Conservation (phyloP, 1,284 basidiomycete genomes). For the Tremellales sp. region DNA sequence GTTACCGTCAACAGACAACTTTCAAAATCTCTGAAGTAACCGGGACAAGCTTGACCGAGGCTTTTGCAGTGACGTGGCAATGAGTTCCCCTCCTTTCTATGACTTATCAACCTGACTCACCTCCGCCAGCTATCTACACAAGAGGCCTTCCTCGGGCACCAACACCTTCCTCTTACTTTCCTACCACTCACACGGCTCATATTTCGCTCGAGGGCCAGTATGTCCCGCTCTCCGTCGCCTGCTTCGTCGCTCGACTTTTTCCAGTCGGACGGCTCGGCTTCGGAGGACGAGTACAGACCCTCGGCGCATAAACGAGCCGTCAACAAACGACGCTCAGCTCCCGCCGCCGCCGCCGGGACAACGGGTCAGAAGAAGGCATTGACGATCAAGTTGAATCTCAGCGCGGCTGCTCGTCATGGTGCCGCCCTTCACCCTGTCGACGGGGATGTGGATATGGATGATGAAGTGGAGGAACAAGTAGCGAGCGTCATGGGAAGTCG, state of each 20-base stretch:
- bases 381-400: conserved; percentile 37
- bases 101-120: too few relatives aligned
- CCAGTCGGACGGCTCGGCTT: conserved; percentile 31
- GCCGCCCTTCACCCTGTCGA: conserved; percentile 27
- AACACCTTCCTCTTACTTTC: background rate
- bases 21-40: too few relatives aligned
- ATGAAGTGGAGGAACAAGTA: conserved; percentile 29
- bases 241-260: conserved; percentile 45
- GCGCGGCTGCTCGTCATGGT: conserved; percentile 23
- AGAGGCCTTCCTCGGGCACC: too few relatives aligned
- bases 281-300: conserved; percentile 36
- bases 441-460: conserved; percentile 25
- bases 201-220: too few relatives aligned
- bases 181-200: too few relatives aligned
- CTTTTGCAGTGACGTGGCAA: too few relatives aligned
- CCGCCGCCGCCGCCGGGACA: background rate
- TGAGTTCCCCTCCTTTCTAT: too few relatives aligned
- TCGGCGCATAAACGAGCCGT: conserved; percentile 61
- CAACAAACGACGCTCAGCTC: conserved; percentile 85
- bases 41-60: too few relatives aligned
- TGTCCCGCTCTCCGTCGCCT: conserved; percentile 41
- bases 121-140: too few relatives aligned
- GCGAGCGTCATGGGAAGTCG: conserved; percentile 28
- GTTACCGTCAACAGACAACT: too few relatives aligned
- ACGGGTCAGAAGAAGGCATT: background rate